A percentile compares a stretch with the other conserved stretches of the same genome.
Conservation (phyloP, 2,329 filamentous ascomycete species). For the Rutstroemia sp. region DNA sequence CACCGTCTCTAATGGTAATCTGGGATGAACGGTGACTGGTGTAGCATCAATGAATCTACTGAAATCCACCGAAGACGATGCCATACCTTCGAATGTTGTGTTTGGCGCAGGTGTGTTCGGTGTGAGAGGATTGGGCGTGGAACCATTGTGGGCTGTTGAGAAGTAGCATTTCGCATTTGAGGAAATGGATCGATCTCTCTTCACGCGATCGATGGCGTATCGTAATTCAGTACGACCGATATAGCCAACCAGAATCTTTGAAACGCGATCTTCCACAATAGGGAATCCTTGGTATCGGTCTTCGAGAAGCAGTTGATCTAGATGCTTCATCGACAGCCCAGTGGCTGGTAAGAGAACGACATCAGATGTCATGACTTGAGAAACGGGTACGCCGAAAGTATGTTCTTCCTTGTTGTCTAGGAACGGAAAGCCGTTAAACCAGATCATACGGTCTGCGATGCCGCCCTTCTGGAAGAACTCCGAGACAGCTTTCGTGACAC, state of each 20-base stretch:
- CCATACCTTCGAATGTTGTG: slow-evolving; percentile 52
- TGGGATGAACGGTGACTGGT: slow-evolving; percentile 83
- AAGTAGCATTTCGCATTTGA: slow-evolving; percentile 70
- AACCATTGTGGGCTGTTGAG: slow-evolving; percentile 36
- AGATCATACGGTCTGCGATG: slow-evolving; percentile 97
- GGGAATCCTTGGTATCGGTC: slow-evolving; percentile 91
- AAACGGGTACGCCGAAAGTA: slow-evolving; percentile 90
- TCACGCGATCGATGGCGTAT: slow-evolving; percentile 79
- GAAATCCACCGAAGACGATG: slow-evolving; percentile 64
- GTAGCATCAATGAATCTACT: slow-evolving; percentile 83
- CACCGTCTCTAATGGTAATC: slow-evolving; percentile 86
- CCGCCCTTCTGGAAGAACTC: slow-evolving; percentile 92
- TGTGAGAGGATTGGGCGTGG: slow-evolving; percentile 25
- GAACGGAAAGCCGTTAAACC: slow-evolving; percentile 96
- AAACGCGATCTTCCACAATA: slow-evolving; percentile 67
- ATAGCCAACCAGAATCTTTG: slow-evolving; percentile 76
- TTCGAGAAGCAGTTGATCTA: slow-evolving; percentile 69
- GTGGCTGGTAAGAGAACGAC: slow-evolving; percentile 66
- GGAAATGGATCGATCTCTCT: slow-evolving; percentile 58
- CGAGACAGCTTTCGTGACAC: slow-evolving; percentile 88
- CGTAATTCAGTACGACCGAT: slow-evolving; percentile 87
- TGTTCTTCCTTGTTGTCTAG: slow-evolving; percentile 97
- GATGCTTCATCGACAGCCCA: slow-evolving; percentile 66
- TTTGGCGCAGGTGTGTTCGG: slow-evolving; percentile 20
- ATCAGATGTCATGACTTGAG: slow-evolving; percentile 76